These are phyloP conservation scores for Aspergillus pseudoglaucus DNA, from an alignment of 2,329 filamentous ascomycete species.

Conservation along the genomic window DNA sequence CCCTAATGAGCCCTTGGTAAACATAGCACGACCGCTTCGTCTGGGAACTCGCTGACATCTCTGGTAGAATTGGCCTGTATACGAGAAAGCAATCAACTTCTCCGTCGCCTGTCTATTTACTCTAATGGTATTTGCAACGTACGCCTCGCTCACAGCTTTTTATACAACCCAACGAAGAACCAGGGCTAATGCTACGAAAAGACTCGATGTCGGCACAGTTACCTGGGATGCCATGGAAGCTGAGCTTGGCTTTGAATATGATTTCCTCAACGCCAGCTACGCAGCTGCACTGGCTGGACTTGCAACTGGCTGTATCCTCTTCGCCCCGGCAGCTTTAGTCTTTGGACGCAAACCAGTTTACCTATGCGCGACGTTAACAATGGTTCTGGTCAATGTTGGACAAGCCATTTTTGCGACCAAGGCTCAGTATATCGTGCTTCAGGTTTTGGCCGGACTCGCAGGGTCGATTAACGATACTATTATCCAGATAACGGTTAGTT, in stretches of 20 bases:
- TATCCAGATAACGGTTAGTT: conserved; percentile 8
- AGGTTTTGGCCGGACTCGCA: conserved; percentile 4
- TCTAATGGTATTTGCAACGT: conserved; percentile 7
- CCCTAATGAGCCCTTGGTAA: conserved; percentile 17
- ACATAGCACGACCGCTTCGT: neutral
- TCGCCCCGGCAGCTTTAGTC: conserved; percentile 9
- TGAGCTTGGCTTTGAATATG: conserved; percentile 5
- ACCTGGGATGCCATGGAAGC: conserved; percentile 3
- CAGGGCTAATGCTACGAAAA: neutral
- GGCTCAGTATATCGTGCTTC: conserved; percentile 3
- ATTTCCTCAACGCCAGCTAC: conserved; percentile 7
- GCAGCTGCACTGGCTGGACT: conserved; percentile 7
- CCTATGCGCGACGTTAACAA: neutral
- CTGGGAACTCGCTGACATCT: neutral
- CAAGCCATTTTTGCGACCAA: neutral
- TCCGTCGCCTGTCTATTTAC: conserved; percentile 8
- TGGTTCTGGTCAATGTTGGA: conserved; percentile 4
- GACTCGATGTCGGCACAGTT: conserved; percentile 6
- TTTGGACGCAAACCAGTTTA: conserved; percentile 7
- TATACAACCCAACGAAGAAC: neutral
- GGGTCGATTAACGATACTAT: conserved; percentile 8
- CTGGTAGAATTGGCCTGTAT: conserved; percentile 7
- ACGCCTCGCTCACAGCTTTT: neutral
- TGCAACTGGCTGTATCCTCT: conserved; percentile 6
- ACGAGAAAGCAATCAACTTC: conserved; percentile 6